A percentile compares a stretch with the other conserved stretches of the same genome.
Evolutionary conservation across 225 moss, liverwort and hornwort genomes (phyloP).

Genomic region (Bryoerythrophyllum caledonicum): DNA sequence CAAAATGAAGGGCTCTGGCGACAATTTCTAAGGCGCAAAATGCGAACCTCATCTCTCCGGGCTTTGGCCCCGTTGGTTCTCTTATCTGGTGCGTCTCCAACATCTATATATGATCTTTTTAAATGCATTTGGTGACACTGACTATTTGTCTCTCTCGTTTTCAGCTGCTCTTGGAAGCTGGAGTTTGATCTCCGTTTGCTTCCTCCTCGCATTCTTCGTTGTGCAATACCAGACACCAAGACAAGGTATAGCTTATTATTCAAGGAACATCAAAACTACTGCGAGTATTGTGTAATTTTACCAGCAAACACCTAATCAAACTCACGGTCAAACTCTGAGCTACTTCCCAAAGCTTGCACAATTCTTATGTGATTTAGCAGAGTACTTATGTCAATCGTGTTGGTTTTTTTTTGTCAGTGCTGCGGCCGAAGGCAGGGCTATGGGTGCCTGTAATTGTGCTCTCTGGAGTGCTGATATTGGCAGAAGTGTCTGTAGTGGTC

Average conservation of each 20-base stretch:
- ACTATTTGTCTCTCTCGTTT: constrained; percentile 1
- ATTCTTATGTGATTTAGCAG: no score
- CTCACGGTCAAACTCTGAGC: no score
- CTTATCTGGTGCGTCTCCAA: constrained; percentile 17
- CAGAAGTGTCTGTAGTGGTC: constrained; percentile 27
- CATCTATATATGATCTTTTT: not conserved
- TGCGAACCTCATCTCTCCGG: constrained; percentile 28
- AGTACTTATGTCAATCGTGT: not conserved
- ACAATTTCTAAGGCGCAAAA: constrained; percentile 7
- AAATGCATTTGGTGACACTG: not conserved
- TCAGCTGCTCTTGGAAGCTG: constrained; percentile 43
- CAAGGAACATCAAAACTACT: no score
- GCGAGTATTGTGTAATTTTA: no score
- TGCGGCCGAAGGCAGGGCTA: constrained; percentile 27
- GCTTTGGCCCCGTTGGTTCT: constrained; percentile 32
- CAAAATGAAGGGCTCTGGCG: constrained; percentile 26
- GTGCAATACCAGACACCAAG: constrained; percentile 36
- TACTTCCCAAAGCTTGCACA: no score
- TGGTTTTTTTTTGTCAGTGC: constrained; percentile 18
- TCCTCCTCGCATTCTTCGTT: constrained; percentile 40
- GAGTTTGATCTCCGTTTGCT: constrained; percentile 42
- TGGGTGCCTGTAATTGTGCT: constrained; percentile 38
- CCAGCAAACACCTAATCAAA: no score
- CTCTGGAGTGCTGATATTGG: constrained; percentile 26
- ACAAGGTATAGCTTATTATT: constrained; percentile 22